Base-by-base conservation (phyloP, 2,329 filamentous ascomycete species). In the Sphaerulina musiva region DNA sequence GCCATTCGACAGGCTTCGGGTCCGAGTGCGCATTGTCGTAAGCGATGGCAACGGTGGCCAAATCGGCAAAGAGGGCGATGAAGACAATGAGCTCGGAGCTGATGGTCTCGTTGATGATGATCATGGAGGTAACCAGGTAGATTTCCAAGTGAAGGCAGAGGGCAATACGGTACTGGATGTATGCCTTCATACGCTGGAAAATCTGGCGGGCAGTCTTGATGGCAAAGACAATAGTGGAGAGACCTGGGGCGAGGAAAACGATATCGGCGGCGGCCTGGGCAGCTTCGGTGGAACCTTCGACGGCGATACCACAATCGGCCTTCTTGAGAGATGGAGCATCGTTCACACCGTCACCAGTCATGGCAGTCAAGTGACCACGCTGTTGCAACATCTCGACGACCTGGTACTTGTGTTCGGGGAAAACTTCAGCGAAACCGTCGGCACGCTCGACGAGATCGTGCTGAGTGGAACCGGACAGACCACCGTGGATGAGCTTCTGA, bases 11-110 rank as follows among this genome's bases (percentile, higher is more conserved):
- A 11, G 86, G 86, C 39, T 85, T 82, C 57, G 78, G 78, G 68
- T 89, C 86, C 65, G 83, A 87, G 74, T 87, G 83, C 45, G 86
- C 86, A 69, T 89, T 88, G 69, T 89, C 86, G 75, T 89, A 89
- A 46, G 86, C 86, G 54, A 89, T 82, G 56, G 86, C 86, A 61
- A 89, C 86, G 59, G 86, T 89, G 57, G 86, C 86, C 73, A 89
- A 74, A 79, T 89, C 86, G 63, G 86, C 86, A 73, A 89, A 89
- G 29, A 89, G 77, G 57, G 86, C 86, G 62, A 89, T 82, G 78
- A 89, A 89, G 72, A 89, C 86, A 66, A 89, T 84, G 42, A 89
- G 80, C 60, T 88, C 82, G 58, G 80, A 80, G 60, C 79, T 78
- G 69, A 89, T 80, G 59, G 84, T 87, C 76, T 89, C 85, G 76